phyloP scores from a whole-genome alignment of 768 basidiomycete genomes.

The Suillus ampliporus region DNA sequence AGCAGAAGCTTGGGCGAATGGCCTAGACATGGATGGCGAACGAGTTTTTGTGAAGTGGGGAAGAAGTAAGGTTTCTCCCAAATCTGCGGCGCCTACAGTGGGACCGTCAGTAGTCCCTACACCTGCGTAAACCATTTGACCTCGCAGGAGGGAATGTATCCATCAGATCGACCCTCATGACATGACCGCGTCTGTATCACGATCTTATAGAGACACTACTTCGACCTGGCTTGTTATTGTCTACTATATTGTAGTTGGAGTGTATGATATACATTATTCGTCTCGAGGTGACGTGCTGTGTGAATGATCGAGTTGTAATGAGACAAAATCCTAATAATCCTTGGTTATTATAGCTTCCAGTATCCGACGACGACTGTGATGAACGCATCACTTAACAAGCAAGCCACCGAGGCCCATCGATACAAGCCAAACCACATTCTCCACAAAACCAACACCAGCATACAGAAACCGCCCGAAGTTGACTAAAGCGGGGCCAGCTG shows the following conservation, averaged over 20 bases:
- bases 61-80: constrained; percentile 58
- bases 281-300: not conserved
- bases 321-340: not conserved
- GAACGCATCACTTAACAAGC: constrained; percentile 4
- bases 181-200: constrained; percentile 7
- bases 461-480: constrained; percentile 59
- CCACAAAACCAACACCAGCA: constrained; percentile 38
- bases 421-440: constrained; percentile 47
- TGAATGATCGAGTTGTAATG: not conserved
- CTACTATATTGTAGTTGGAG: not conserved
- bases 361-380: not conserved
- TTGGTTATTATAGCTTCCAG: not conserved
- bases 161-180: not conserved
- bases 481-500: constrained; percentile 68
- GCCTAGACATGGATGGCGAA: constrained; percentile 84
- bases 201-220: not conserved
- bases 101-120: constrained; percentile 15
- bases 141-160: not conserved
- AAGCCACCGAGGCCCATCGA: constrained; percentile 33
- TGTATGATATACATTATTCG: constrained; percentile 8
- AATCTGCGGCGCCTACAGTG: constrained; percentile 29
- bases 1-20: constrained; percentile 89
- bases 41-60: constrained; percentile 87
- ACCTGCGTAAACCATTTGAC: constrained; percentile 17
- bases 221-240: not conserved